Conservation (phyloP, 805 yeast genomes). For the Kuraishia floccosa region DNA sequence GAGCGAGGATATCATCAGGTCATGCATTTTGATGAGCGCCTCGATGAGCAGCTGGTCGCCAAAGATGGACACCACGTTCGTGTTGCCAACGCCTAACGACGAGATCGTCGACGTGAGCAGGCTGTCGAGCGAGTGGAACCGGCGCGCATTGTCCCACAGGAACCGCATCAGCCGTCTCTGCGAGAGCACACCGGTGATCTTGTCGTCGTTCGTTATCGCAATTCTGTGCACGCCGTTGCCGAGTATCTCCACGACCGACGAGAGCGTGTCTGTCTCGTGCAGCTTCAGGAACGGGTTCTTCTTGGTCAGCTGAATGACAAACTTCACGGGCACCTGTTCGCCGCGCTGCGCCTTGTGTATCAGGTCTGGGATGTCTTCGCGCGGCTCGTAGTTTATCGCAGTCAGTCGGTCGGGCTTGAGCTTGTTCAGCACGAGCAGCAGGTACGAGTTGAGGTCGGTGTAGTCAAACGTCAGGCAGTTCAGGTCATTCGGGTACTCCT, state of each 20-base stretch:
- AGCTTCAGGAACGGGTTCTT: conserved; percentile 83
- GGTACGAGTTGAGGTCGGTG: conserved; percentile 79
- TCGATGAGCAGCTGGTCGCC: conserved; percentile 86
- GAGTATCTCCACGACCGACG: conserved; percentile 70
- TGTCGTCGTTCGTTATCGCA: conserved; percentile 50
- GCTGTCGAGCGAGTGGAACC: conserved; percentile 73
- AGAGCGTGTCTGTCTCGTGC: conserved; percentile 54
- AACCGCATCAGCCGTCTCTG: conserved; percentile 81
- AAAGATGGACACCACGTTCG: conserved; percentile 64
- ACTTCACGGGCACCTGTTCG: conserved; percentile 83
- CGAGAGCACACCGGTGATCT: conserved; percentile 74
- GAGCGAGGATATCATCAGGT: conserved; percentile 73
- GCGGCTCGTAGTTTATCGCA: conserved; percentile 18
- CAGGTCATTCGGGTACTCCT: conserved; percentile 38
- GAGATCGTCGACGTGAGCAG: conserved; percentile 57
- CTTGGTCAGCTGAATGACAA: conserved; percentile 74
- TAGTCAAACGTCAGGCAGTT: conserved; percentile 85
- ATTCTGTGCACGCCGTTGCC: conserved; percentile 96
- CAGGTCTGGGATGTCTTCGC: conserved; percentile 27
- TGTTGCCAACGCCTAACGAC: conserved; percentile 64
- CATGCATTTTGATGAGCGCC: conserved; percentile 79
- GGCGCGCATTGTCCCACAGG: conserved; percentile 87
- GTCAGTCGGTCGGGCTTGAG: conserved; percentile 26
- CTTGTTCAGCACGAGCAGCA: conserved; percentile 75
- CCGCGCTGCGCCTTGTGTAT: conserved; percentile 68